Evolutionary conservation across 192 early-diverging fungal species (phyloP), one percentile per base, ranked within the genome.

Genomic region (Dissophora globulifera): DNA sequence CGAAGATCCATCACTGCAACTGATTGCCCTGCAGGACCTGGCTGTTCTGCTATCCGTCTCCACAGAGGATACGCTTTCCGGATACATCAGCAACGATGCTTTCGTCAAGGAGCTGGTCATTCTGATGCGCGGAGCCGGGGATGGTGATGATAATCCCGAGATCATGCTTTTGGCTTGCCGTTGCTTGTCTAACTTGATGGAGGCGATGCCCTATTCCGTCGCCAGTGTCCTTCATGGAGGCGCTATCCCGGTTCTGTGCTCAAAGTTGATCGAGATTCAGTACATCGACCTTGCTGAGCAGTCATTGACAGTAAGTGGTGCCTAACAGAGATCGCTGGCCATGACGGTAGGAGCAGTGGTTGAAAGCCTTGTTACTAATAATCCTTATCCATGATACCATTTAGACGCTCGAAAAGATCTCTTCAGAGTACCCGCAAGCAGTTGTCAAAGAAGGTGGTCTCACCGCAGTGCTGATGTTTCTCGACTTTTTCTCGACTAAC

Each of bases 201-300:
- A 98, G 55, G 94, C 93, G 2, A 86, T 93, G 50, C 96, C 96
- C 2, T 72, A 86, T 3, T 76, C 88, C 6, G 79, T 87, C 7
- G 76, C 83, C 0, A 82, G 84, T 8, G 82, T 96, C 29, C 86
- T 93, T 7, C 85, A 89, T 10, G 78, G 88, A 66, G 90, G 89
- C 2, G 91, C 87, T 11, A 82, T 95, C 0, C 67, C 84, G 19
- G 89, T 89, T 1, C 79, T 98, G 9, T 88, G 93, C 27, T 75
- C 79, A 31, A 95, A 95, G 68, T 78, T 98, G 26, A 80, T 85
- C 55, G 90, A 93, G 54, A 92, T 98, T 51, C 90, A 95, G 62
- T 96, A 93, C 55, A 96, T 97, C 52, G 96, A 98, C 58, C 82
- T 98, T 42, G 96, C 95, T 7, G 96, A 98, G 72, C 91, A 92